These are phyloP conservation scores for Aquilaria malaccensis DNA, from an alignment of 345 rosid genomes.

Conservation along the genomic window DNA sequence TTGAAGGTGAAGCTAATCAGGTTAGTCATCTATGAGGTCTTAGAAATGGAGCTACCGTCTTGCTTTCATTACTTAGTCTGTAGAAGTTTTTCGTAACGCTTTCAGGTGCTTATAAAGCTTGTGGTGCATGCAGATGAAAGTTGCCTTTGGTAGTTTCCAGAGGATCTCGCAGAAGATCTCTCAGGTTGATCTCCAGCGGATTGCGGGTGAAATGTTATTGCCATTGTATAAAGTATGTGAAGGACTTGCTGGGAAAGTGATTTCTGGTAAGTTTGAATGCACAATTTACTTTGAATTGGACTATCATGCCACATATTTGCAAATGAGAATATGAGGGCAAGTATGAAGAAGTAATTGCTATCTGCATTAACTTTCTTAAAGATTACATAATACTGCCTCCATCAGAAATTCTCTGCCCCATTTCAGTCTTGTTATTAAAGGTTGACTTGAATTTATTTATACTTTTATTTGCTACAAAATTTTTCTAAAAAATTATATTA, in stretches of 20 bases:
- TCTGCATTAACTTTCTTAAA: too few relatives aligned
- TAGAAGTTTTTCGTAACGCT: not conserved
- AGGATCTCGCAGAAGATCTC: constrained; percentile 33
- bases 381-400: too few relatives aligned
- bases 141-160: constrained; percentile 48
- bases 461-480: too few relatives aligned
- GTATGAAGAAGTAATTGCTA: too few relatives aligned
- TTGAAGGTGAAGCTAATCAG: constrained; percentile 69
- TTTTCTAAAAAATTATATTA: too few relatives aligned
- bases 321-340: too few relatives aligned
- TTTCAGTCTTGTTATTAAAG: too few relatives aligned
- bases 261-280: constrained; percentile 41
- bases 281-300: not conserved
- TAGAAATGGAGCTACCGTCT: not conserved
- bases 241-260: constrained; percentile 71
- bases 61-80: not conserved
- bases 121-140: constrained; percentile 53
- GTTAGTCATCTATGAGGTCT: constrained; percentile 26
- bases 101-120: constrained; percentile 6
- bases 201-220: constrained; percentile 52
- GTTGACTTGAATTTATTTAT: too few relatives aligned
- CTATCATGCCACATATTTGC: not conserved
- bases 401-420: too few relatives aligned
- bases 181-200: constrained; percentile 37
- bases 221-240: constrained; percentile 87